Conservation (phyloP, 2,329 filamentous ascomycete genomes). For the Bipolaris cookei region DNA sequence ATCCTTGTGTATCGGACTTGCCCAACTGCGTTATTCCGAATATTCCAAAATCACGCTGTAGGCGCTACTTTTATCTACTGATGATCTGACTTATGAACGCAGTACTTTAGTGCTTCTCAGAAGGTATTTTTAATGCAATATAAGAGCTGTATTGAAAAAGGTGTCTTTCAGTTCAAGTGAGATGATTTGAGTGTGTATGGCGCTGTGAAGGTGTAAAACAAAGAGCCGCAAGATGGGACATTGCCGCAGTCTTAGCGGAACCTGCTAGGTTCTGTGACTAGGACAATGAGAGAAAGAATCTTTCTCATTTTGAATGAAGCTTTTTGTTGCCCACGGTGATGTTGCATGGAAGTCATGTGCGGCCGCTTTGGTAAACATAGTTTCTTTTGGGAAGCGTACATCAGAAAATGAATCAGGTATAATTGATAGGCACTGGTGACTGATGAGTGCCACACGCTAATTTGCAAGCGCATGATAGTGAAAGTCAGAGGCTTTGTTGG, state of each 20-base stretch:
- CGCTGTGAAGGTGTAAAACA: slow-evolving; percentile 2
- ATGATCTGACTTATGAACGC: no score
- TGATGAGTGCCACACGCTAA: no score
- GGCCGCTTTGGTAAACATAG: no score
- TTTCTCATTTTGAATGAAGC: neutral
- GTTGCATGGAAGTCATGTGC: neutral
- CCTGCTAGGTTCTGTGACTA: neutral
- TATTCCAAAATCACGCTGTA: neutral
- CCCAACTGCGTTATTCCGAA: neutral
- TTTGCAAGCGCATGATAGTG: no score
- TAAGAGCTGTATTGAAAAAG: neutral
- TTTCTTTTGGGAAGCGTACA: no score
- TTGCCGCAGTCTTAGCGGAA: neutral
- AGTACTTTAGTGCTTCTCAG: no score
- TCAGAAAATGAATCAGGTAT: no score
- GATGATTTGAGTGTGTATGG: neutral
- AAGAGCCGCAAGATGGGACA: neutral
- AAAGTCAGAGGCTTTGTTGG: no score
- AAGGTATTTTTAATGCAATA: neutral
- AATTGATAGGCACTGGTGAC: no score
- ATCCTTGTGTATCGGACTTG: neutral
- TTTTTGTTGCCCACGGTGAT: neutral
- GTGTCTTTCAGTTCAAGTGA: neutral
- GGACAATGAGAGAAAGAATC: neutral
- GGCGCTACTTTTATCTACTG: no score